Conservation (phyloP, 2,329 filamentous ascomycete genomes). For the Elsinoe perseae region DNA sequence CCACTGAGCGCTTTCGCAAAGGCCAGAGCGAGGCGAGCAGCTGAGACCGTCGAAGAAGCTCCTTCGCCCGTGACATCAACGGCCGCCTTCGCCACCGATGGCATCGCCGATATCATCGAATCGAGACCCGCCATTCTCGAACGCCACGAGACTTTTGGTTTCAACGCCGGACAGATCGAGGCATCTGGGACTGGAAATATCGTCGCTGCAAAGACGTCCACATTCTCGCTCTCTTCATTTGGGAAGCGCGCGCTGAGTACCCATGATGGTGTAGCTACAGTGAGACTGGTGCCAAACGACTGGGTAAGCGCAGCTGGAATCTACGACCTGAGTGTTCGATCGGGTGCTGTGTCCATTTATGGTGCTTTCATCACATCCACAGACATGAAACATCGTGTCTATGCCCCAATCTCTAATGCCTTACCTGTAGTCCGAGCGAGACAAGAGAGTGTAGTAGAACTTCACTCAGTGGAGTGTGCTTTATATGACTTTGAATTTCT, state of each 20-base stretch:
- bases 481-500: constrained; percentile 46
- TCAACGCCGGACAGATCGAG: background rate
- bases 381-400: constrained; percentile 47
- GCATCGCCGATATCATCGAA: background rate
- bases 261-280: background rate
- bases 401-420: constrained; percentile 61
- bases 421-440: constrained; percentile 51
- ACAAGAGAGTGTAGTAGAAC: constrained; percentile 47
- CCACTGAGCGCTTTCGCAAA: constrained; percentile 30
- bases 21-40: constrained; percentile 18
- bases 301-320: constrained; percentile 49
- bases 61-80: background rate
- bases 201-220: background rate
- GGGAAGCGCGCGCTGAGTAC: background rate
- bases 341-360: constrained; percentile 57
- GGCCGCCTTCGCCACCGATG: constrained; percentile 7
- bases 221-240: background rate
- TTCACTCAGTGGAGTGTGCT: constrained; percentile 44
- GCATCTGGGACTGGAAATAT: background rate
- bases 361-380: constrained; percentile 54
- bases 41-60: background rate
- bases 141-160: constrained; percentile 17
- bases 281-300: constrained; percentile 25
- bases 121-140: constrained; percentile 16
- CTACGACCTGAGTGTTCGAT: constrained; percentile 55